Evolutionary conservation across 2,329 filamentous ascomycete species (phyloP), one percentile per base, ranked within the genome.

Genomic region (Talaromyces piceae): DNA sequence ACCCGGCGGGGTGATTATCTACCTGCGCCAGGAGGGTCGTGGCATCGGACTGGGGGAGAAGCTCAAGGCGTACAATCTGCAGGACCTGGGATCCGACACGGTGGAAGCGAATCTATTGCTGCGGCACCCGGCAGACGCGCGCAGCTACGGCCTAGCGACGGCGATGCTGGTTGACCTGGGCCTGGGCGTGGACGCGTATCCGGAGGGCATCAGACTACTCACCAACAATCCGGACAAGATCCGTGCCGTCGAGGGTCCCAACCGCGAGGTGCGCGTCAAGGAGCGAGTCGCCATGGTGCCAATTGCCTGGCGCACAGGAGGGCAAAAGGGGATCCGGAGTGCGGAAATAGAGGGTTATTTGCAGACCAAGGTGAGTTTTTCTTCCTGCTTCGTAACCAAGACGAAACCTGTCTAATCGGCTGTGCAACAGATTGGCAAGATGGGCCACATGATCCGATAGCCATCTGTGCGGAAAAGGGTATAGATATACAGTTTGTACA

Each of bases 191-290:
- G 78, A 95, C 59, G 68, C 73, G 11, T 87, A 91, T 25, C 60
- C 65, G 22, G 62, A 68, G 26, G 72, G 72, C 12, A 84, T 97
- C 49, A 78, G 88, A 30, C 73, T 98, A 47, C 73, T 98, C 60
- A 98, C 93, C 8, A 98, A 98, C 67, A 98, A 98, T 62, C 93
- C 93, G 0, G 93, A 98, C 61, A 98, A 98, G 74, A 88, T 98
- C 39, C 78, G 89, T 13, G 93, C 93, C 0, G 87, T 98, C 0
- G 93, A 98, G 67, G 93, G 93, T 0, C 91, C 91, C 0, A 88
- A 88, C 58, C 76, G 90, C 9, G 91, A 98, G 71, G 78, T 98
- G 11, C 78, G 86, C 7, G 93, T 98, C 2, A 87, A 80, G 58
- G 91, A 97, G 70, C 75, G 93, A 43, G 91, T 98, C 11, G 85